Evolutionary conservation across 208 protist genomes (phyloP), one percentile per base, ranked within the genome.

Genomic region (Leishmania turanica): DNA sequence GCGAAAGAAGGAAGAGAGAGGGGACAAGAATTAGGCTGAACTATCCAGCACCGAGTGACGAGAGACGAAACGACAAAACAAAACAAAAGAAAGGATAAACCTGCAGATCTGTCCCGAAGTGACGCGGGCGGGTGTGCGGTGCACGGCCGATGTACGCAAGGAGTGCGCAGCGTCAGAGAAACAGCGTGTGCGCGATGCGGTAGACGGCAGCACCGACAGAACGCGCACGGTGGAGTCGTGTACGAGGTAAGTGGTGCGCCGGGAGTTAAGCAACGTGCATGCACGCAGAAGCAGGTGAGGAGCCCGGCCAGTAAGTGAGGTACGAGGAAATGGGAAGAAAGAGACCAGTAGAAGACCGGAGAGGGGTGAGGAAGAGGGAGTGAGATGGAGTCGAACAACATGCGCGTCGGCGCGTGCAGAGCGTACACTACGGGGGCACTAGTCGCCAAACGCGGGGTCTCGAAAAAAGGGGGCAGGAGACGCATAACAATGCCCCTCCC

Each of bases 71-170:
- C 47, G 51, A 60, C 72, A 54, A 76, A 76, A 58, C 7, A 40
- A 58, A 75, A 60, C 42, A 76, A 64, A 75, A 60, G 17, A 75
- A 62, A 49, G 34, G 71, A 56, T 62, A 62, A 47, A 34, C 72
- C 72, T 76, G 72, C 19, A n/a, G 72, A 62, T 40, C 72, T 62
- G 34, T 17, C 11, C 51, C 60, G 53, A n/a, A n/a, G 8, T 7
- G 51, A 11, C 56, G 6, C 56, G 56, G 31, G 15, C 17, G 51
- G 13, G 66, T n/a, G 66, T 47, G 40, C 37, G 15, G 66, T 47
- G 15, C 40, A 47, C n/a, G 21, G 37, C 37, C 19, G 27, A 73
- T 53, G 69, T 2, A 19, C 45, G 45, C 21, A 31, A 73, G 45
- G 11, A n/a, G 19, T 3, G 21, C 31, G 4, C 19, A 13, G 54